phyloP scores from a whole-genome alignment of 192 early-diverging fungal genomes.

The Coemansia sp. region DNA sequence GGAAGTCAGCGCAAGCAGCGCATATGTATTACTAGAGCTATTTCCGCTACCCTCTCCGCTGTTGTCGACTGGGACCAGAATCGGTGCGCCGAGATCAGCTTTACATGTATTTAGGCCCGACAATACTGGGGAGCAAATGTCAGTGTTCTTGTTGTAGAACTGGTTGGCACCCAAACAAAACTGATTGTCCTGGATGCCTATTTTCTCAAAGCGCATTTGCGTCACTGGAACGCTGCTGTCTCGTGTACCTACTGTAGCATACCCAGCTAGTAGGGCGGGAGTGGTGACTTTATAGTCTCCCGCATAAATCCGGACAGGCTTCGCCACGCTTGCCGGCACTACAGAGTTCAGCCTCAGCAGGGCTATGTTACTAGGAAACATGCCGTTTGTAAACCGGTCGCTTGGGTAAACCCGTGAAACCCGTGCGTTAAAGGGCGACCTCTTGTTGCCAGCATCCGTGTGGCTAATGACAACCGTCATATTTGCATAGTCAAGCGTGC shows the following conservation, averaged over 20 bases:
- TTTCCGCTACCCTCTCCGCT: background rate
- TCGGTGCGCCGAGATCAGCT: background rate
- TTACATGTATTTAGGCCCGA: constrained; percentile 5
- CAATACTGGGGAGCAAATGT: background rate
- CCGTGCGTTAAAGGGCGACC: background rate
- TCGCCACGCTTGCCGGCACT: constrained; percentile 5
- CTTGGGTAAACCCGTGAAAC: constrained; percentile 5
- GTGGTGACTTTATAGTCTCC: constrained; percentile 5
- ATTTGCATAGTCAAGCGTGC: background rate
- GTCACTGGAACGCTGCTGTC: background rate
- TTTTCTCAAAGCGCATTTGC: background rate
- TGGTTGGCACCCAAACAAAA: constrained; percentile 5
- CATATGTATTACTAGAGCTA: background rate
- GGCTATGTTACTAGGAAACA: background rate
- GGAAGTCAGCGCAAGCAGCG: background rate
- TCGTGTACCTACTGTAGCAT: constrained; percentile 3
- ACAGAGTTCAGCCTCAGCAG: background rate
- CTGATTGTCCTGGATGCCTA: background rate
- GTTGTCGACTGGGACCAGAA: constrained; percentile 2
- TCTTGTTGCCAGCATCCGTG: background rate
- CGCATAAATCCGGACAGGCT: constrained; percentile 9
- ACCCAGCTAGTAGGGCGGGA: background rate
- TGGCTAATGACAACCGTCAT: constrained; percentile 8
- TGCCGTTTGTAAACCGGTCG: background rate
- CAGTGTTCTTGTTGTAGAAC: constrained; percentile 8